Conservation (phyloP, 2,329 filamentous ascomycete species). For the Pseudogymnoascus sp. region DNA sequence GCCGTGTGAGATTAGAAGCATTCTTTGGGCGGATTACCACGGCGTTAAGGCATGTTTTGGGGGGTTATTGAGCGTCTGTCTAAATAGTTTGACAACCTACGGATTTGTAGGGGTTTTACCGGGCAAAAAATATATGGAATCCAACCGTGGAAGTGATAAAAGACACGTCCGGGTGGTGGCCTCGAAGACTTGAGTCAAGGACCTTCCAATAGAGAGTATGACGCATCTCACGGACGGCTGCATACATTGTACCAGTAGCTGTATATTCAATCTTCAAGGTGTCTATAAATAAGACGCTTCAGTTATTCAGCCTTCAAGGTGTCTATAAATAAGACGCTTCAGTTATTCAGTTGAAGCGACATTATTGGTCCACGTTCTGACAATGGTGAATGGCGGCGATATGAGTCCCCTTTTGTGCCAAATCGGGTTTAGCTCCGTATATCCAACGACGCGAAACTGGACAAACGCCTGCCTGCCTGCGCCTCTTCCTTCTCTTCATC, state of each 20-base stretch:
- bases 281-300: not conserved
- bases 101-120: not conserved
- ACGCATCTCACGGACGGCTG: not conserved
- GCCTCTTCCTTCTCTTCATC: constrained; percentile 12
- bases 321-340: not conserved
- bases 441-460: constrained; percentile 6
- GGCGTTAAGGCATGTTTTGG: not conserved
- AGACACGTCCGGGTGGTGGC: not conserved
- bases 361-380: not conserved
- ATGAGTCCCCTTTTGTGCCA: constrained; percentile 1
- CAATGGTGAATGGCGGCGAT: not conserved
- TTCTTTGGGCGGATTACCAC: not conserved
- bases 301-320: not conserved
- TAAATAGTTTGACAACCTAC: not conserved
- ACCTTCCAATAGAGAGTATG: not conserved
- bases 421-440: not conserved
- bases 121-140: not conserved
- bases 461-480: not conserved
- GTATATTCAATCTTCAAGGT: constrained; percentile 3
- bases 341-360: not conserved
- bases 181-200: not conserved
- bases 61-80: not conserved
- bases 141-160: not conserved
- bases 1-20: not conserved
- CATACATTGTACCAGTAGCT: constrained; percentile 6